A percentile compares a stretch with the other conserved stretches of the same genome.
Evolutionary conservation across 768 basidiomycete species (phyloP).

Genomic region (Lactifluus piperatus): DNA sequence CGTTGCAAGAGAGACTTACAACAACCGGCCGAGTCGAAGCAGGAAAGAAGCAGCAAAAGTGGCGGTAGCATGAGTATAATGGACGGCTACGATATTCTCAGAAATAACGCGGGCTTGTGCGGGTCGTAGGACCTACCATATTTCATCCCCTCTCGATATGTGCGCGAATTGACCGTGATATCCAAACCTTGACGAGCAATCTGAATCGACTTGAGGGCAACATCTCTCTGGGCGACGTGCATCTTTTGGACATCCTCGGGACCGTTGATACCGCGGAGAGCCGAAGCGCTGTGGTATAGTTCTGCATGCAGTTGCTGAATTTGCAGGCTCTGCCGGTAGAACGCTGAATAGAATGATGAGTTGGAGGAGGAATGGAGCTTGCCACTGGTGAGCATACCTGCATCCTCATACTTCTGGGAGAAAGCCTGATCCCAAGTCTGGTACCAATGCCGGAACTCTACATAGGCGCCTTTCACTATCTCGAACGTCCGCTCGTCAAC

Average conservation of each 20-base stretch:
- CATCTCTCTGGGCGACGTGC: slow-evolving; percentile 64
- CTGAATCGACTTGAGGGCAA: slow-evolving; percentile 76
- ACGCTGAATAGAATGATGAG: slow-evolving; percentile 36
- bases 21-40: slow-evolving; percentile 76
- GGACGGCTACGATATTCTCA: slow-evolving; percentile 48
- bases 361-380: neutral
- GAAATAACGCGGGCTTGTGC: neutral
- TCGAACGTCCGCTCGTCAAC: slow-evolving; percentile 68
- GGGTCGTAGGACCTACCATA: slow-evolving; percentile 50
- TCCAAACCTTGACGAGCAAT: slow-evolving; percentile 76
- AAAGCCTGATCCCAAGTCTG: slow-evolving; percentile 71
- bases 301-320: slow-evolving; percentile 86
- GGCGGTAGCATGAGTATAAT: slow-evolving; percentile 86
- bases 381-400: slow-evolving; percentile 38
- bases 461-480: slow-evolving; percentile 63
- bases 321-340: slow-evolving; percentile 82
- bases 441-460: slow-evolving; percentile 77
- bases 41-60: slow-evolving; percentile 91
- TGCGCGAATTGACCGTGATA: slow-evolving; percentile 74
- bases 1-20: slow-evolving; percentile 42
- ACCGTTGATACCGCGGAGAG: slow-evolving; percentile 72
- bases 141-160: slow-evolving; percentile 87
- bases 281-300: slow-evolving; percentile 77
- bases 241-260: slow-evolving; percentile 83
- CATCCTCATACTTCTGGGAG: slow-evolving; percentile 76